Evolutionary conservation across 352 stramenopile species (phyloP).

Genomic region (Globisporangium carolinianum): DNA sequence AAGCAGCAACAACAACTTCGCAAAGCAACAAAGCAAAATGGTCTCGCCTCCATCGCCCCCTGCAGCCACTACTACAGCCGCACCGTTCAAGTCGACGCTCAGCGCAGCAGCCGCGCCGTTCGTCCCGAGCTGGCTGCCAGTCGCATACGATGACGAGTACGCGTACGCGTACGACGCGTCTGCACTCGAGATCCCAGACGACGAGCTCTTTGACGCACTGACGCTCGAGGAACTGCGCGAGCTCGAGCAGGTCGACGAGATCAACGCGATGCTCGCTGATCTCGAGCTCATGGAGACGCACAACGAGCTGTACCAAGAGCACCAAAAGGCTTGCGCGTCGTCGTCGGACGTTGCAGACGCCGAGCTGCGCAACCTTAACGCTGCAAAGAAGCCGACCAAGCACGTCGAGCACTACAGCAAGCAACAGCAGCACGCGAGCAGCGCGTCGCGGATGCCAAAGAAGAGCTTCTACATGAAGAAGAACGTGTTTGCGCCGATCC

Average conservation of each 20-base stretch:
- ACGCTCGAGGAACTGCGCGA: constrained; percentile 50
- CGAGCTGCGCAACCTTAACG: constrained; percentile 33
- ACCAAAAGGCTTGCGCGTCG: constrained; percentile 19
- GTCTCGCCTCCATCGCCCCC: not conserved
- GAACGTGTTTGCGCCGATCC: constrained; percentile 41
- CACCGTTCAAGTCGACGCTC: not conserved
- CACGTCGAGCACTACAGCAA: not conserved
- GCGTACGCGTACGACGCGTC: not conserved
- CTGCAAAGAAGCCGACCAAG: constrained; percentile 37
- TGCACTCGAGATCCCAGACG: constrained; percentile 45
- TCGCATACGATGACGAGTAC: not conserved
- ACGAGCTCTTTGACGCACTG: constrained; percentile 73
- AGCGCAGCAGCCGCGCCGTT: not conserved
- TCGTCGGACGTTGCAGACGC: constrained; percentile 20
- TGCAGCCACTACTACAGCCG: not conserved
- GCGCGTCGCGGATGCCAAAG: constrained; percentile 15
- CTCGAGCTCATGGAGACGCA: constrained; percentile 75
- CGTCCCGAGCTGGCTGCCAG: not conserved
- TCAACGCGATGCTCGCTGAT: constrained; percentile 74
- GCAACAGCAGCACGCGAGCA: not conserved
- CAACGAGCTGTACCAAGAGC: constrained; percentile 29
- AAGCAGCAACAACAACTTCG: not conserved
- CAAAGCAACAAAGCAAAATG: not conserved
- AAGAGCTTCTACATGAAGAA: constrained; percentile 44
- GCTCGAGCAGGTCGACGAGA: constrained; percentile 71